Base-by-base conservation (phyloP, 805 yeast genomes). In the Yamadazyma akitaensis region DNA sequence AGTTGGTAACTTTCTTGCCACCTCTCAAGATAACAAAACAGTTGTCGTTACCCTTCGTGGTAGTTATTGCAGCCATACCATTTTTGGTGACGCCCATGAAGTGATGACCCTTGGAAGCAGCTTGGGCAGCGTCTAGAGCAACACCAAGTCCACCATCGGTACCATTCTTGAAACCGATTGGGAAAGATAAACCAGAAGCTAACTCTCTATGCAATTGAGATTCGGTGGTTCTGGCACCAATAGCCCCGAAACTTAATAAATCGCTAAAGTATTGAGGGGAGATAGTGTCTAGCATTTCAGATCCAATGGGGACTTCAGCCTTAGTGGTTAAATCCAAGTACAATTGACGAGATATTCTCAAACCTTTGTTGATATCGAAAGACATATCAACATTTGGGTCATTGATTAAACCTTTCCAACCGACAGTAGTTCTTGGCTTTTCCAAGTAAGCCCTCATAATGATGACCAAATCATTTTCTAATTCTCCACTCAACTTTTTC, bases 211-310 rank as follows among this genome's bases (percentile, higher is more conserved):
- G 99, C 45, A 92, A 80, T 74, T 92, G 99, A 34, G 97, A 90
- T 74, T 92, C 99, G 34, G 99, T 92, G 39, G 99, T 92, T 77
- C 99, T 85, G 34, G 99, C 99, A 60, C 99, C 99, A 65, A 92
- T 91, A 41, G 99, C 99, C 61, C 99, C 99, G 44, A 94, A 81
- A 21, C 96, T 87, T 78, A 92, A 85, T 56, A 92, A 80, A 67
- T 92, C 99, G 42, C 94, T 81, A 60, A 92, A 77, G 72, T 86
- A 92, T 75, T 92, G 97, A 1, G 99, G 99, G 13, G 97, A 89
- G 53, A 94, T 92, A 24, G 98, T 92, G 68, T 92, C 99, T 63
- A 92, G 80, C 97, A 92, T 92, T 72, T 92, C 99, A 50, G 95
- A 88, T 24, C 96, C 98, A 65, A 92, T 91, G 40, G 98, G 98